Percentiles rank a stretch among this genome's conserved stretches.
Conservation (phyloP, 306 rosid genomes). For the Malus sieversii region DNA sequence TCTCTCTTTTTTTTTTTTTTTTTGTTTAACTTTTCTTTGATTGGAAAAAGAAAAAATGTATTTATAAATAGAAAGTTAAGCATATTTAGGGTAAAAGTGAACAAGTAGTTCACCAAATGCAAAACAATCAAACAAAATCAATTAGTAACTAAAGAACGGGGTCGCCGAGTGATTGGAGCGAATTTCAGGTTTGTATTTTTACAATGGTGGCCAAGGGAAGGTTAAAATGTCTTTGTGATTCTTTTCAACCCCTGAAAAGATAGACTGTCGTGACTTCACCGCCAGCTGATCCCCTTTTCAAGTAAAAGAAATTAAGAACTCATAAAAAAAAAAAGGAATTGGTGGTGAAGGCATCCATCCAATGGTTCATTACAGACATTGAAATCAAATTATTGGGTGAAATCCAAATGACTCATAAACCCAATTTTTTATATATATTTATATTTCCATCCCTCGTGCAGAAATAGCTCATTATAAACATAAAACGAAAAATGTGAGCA, state of each 20-base stretch:
- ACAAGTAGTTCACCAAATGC: not conserved
- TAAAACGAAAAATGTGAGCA: not conserved
- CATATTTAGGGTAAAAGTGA: not conserved
- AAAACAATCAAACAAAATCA: not conserved
- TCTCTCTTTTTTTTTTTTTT: too few species aligned
- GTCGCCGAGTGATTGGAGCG: too few species aligned
- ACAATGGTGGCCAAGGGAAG: rapidly evolving
- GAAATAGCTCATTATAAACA: not conserved
- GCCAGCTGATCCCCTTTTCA: too few species aligned
- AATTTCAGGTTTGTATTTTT: too few species aligned
- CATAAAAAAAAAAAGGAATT: too few species aligned
- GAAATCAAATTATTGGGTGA: not conserved
- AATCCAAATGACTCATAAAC: too few species aligned
- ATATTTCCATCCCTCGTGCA: not conserved
- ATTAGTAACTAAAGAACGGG: not conserved
- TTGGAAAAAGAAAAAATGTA: not conserved
- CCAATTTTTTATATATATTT: too few species aligned
- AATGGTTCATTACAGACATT: not conserved
- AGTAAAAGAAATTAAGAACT: too few species aligned
- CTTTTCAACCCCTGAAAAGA: too few species aligned
- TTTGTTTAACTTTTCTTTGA: not conserved
- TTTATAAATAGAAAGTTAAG: not conserved
- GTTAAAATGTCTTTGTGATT: too few species aligned
- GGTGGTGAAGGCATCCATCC: not conserved
- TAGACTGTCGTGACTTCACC: too few species aligned